These are phyloP conservation scores for Salix dunnii DNA, from an alignment of 345 rosid genomes.

Conservation along the genomic window DNA sequence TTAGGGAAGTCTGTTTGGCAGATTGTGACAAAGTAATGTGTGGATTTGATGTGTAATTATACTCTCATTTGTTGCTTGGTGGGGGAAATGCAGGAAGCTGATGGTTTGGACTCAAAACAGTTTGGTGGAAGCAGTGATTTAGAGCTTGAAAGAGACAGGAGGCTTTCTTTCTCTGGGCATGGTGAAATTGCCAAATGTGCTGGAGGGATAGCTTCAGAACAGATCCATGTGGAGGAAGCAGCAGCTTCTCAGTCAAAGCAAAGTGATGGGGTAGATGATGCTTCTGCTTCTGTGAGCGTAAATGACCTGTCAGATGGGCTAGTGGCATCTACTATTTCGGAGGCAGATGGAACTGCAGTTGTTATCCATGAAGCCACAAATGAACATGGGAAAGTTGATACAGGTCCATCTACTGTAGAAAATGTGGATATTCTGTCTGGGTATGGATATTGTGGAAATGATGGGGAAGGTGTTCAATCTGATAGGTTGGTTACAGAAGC, in stretches of 20 bases:
- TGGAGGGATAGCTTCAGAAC: conserved; percentile 19
- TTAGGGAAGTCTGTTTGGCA: conserved; percentile 14
- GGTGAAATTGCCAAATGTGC: conserved; percentile 21
- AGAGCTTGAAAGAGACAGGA: conserved; percentile 21
- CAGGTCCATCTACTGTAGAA: conserved; percentile 20
- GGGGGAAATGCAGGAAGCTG: conserved; percentile 92
- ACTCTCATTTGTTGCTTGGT: conserved; percentile 82
- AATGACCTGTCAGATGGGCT: conserved; percentile 24
- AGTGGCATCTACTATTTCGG: conserved; percentile 17
- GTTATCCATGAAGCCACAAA: conserved; percentile 14
- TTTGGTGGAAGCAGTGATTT: conserved; percentile 24
- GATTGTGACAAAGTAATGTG: conserved; percentile 16
- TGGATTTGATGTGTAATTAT: conserved; percentile 45
- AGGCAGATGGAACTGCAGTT: conserved; percentile 23
- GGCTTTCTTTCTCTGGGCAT: conserved; percentile 6
- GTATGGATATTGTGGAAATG: conserved; percentile 12
- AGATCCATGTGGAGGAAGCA: conserved; percentile 17
- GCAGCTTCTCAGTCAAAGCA: conserved; percentile 27
- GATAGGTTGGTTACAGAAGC: conserved; percentile 27
- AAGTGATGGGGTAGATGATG: conserved; percentile 24
- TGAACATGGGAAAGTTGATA: conserved; percentile 16
- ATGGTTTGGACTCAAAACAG: conserved; percentile 48
- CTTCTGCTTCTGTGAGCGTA: conserved; percentile 24
- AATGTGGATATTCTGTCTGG: conserved; percentile 22
- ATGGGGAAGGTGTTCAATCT: conserved; percentile 22